phyloP scores from a whole-genome alignment of 352 stramenopile genomes.

The Phytophthora ohioensis region DNA sequence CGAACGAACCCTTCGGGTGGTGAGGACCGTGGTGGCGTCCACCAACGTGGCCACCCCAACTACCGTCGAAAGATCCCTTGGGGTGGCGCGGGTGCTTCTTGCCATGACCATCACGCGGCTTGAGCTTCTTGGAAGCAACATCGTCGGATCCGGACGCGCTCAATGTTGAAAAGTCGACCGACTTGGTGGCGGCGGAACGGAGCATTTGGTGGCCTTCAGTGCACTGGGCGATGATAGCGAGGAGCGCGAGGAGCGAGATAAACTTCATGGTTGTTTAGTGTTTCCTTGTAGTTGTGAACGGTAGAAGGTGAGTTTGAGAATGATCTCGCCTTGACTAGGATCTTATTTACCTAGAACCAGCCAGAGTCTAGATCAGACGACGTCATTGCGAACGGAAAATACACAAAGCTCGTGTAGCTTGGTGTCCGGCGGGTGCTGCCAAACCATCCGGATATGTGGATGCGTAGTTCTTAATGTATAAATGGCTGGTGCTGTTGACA shows the following conservation, averaged over 20 bases:
- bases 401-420: not conserved
- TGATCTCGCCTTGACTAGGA: slow-evolving; percentile 14
- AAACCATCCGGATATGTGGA: slow-evolving; percentile 16
- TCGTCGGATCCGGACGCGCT: slow-evolving; percentile 8
- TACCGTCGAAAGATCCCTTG: slow-evolving; percentile 24
- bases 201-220: slow-evolving; percentile 35
- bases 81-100: slow-evolving; percentile 15
- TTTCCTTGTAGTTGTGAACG: slow-evolving; percentile 13
- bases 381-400: no score
- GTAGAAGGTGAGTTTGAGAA: slow-evolving; percentile 26
- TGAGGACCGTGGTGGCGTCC: not conserved
- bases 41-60: not conserved
- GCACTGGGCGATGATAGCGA: slow-evolving; percentile 26
- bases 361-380: not conserved
- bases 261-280: slow-evolving; percentile 26
- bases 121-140: slow-evolving; percentile 21
- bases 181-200: slow-evolving; percentile 21
- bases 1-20: not conserved
- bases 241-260: slow-evolving; percentile 27
- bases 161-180: slow-evolving; percentile 23
- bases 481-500: not conserved
- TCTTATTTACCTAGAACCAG: not conserved
- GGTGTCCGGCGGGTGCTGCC: slow-evolving; percentile 22
- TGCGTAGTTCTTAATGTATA: not conserved
- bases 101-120: slow-evolving; percentile 12